These are phyloP conservation scores for Penicillium sclerotiorum DNA, from an alignment of 2,329 filamentous ascomycete genomes.

Conservation along the genomic window DNA sequence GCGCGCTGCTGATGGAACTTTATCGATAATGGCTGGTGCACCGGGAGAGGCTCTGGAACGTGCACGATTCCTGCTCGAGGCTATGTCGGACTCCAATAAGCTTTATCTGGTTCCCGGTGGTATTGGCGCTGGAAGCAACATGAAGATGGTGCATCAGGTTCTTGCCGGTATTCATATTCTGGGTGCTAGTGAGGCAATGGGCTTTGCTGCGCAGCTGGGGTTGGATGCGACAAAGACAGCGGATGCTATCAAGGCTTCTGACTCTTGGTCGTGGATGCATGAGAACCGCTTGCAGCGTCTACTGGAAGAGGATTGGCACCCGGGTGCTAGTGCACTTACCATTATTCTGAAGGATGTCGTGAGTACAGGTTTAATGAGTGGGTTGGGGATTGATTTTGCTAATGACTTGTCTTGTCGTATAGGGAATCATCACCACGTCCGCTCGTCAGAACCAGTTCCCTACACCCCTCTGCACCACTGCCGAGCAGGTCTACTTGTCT, in stretches of 20 bases:
- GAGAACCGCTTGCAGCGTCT: constrained; percentile 62
- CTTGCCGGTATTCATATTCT: constrained; percentile 66
- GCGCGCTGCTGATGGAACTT: constrained; percentile 69
- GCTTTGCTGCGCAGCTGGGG: constrained; percentile 60
- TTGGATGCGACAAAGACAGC: constrained; percentile 52
- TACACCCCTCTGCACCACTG: constrained; percentile 61
- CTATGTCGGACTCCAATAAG: constrained; percentile 62
- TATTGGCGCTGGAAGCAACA: constrained; percentile 62
- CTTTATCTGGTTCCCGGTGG: constrained; percentile 65
- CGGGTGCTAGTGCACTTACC: constrained; percentile 60
- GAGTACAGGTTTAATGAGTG: constrained; percentile 16
- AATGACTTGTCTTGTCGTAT: background rate
- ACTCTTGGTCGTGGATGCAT: constrained; percentile 64
- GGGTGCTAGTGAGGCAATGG: constrained; percentile 62
- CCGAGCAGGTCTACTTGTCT: constrained; percentile 67
- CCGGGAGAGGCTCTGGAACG: constrained; percentile 59
- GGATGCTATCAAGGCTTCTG: constrained; percentile 49
- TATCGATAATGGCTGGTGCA: constrained; percentile 75
- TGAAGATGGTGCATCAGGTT: constrained; percentile 68
- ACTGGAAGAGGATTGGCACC: constrained; percentile 55
- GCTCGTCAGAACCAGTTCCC: constrained; percentile 62
- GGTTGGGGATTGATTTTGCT: background rate
- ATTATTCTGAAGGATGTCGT: constrained; percentile 64
- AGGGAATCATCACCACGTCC: constrained; percentile 68
- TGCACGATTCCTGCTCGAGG: constrained; percentile 61